Evolutionary conservation across 1,139 yeast genomes (phyloP).

Genomic region (Hanseniaspora sp.): DNA sequence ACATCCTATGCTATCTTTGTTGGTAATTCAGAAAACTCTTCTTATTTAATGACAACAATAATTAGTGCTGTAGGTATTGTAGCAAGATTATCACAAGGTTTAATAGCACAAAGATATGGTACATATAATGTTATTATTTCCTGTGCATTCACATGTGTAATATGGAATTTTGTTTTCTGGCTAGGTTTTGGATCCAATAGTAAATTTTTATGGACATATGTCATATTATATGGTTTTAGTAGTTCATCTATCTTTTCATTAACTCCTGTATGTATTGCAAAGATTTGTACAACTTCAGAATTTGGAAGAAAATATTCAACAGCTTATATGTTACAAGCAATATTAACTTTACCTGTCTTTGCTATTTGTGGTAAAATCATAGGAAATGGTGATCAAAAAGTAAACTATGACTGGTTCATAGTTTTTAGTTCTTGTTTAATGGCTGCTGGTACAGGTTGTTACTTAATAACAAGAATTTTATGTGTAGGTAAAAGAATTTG

Average conservation of each 20-base stretch:
- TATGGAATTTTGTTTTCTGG: slow-evolving; percentile 30
- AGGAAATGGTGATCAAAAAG: slow-evolving; percentile 29
- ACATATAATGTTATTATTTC: slow-evolving; percentile 44
- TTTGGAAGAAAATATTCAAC: slow-evolving; percentile 44
- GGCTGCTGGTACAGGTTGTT: slow-evolving; percentile 20
- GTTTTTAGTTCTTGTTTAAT: slow-evolving; percentile 22
- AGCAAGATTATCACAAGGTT: slow-evolving; percentile 50
- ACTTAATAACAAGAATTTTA: slow-evolving; percentile 19
- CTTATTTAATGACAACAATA: slow-evolving; percentile 41
- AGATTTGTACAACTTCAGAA: slow-evolving; percentile 39
- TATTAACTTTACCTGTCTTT: slow-evolving; percentile 36
- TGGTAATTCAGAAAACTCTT: slow-evolving; percentile 14
- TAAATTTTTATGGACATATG: slow-evolving; percentile 29
- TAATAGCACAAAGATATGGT: slow-evolving; percentile 45
- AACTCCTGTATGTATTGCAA: slow-evolving; percentile 43
- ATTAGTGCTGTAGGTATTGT: slow-evolving; percentile 49
- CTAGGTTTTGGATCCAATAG: slow-evolving; percentile 31
- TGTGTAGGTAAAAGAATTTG: slow-evolving; percentile 20
- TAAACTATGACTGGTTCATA: slow-evolving; percentile 26
- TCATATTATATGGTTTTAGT: slow-evolving; percentile 31
- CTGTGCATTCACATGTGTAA: slow-evolving; percentile 35
- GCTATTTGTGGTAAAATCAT: slow-evolving; percentile 46
- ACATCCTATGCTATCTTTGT: slow-evolving; percentile 25
- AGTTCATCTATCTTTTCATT: slow-evolving; percentile 33
- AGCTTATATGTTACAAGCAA: slow-evolving; percentile 37